These are phyloP conservation scores for Fusarium verticillioides DNA, from an alignment of 2,329 filamentous ascomycete species.

Conservation along the genomic window DNA sequence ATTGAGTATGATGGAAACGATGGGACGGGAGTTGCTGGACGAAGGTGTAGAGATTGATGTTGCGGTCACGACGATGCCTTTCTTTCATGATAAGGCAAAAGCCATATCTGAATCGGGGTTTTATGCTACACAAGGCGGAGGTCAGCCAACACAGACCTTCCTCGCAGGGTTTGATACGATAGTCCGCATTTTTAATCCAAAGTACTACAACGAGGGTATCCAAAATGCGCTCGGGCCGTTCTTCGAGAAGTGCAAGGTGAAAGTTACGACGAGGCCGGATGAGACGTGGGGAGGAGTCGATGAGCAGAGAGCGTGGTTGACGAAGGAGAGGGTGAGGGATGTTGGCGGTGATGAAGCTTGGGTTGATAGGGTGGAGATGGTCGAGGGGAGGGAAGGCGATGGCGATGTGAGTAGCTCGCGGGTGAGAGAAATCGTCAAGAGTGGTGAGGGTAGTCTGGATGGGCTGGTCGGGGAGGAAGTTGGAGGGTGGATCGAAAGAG, in stretches of 20 bases:
- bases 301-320: constrained; percentile 61
- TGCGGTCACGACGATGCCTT: constrained; percentile 76
- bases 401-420: constrained; percentile 68
- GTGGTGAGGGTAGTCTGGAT: constrained; percentile 60
- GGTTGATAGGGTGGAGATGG: constrained; percentile 69
- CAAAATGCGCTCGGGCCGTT: constrained; percentile 69
- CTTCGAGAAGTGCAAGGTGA: constrained; percentile 69
- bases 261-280: constrained; percentile 72
- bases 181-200: constrained; percentile 75
- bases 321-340: constrained; percentile 57
- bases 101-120: constrained; percentile 63
- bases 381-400: constrained; percentile 58
- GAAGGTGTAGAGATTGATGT: constrained; percentile 65
- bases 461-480: constrained; percentile 68
- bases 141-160: constrained; percentile 67
- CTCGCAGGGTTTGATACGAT: constrained; percentile 82
- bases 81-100: constrained; percentile 77
- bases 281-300: constrained; percentile 66
- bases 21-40: constrained; percentile 66
- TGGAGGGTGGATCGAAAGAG: constrained; percentile 65
- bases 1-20: constrained; percentile 76
- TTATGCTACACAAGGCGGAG: constrained; percentile 47
- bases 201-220: constrained; percentile 70
- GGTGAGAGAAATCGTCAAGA: constrained; percentile 67
- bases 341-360: constrained; percentile 68